Evolutionary conservation across 148 eudicot species (phyloP).

Genomic region (Rhododendron mucronatum): DNA sequence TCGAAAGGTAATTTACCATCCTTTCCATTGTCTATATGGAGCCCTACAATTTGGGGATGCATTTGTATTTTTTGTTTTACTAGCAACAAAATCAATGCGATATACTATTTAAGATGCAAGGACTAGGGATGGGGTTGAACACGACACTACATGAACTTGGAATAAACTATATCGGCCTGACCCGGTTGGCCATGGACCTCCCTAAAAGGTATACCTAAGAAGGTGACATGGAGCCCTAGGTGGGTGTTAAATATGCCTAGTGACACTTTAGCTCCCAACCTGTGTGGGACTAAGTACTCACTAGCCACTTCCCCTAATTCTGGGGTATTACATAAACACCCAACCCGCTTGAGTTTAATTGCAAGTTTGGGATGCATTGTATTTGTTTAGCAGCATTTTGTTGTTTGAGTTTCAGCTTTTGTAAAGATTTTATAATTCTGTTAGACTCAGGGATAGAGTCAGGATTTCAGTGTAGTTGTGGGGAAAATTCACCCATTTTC

Average conservation of each 20-base stretch:
- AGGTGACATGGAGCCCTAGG: too few relatives aligned
- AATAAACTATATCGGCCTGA: neutral
- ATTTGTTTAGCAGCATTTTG: neutral
- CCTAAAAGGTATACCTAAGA: neutral
- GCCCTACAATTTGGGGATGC: neutral
- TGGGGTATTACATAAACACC: neutral
- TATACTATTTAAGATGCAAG: neutral
- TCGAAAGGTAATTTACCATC: neutral
- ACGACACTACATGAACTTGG: neutral
- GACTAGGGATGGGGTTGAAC: neutral
- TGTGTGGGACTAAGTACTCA: too few relatives aligned
- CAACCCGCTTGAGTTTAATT: neutral
- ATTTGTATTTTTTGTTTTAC: neutral
- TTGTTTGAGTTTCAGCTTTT: neutral
- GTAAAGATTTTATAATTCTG: neutral
- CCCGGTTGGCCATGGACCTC: too few relatives aligned
- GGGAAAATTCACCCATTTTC: neutral
- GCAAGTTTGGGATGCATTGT: neutral
- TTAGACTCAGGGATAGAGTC: neutral
- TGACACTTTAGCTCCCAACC: too few relatives aligned
- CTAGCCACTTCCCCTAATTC: too few relatives aligned
- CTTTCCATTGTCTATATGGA: neutral
- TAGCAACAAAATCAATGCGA: neutral
- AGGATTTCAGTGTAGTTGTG: neutral
- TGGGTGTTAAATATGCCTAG: too few relatives aligned